These are phyloP conservation scores for Auricularia heimuer DNA, from an alignment of 768 basidiomycete genomes.

Conservation along the genomic window DNA sequence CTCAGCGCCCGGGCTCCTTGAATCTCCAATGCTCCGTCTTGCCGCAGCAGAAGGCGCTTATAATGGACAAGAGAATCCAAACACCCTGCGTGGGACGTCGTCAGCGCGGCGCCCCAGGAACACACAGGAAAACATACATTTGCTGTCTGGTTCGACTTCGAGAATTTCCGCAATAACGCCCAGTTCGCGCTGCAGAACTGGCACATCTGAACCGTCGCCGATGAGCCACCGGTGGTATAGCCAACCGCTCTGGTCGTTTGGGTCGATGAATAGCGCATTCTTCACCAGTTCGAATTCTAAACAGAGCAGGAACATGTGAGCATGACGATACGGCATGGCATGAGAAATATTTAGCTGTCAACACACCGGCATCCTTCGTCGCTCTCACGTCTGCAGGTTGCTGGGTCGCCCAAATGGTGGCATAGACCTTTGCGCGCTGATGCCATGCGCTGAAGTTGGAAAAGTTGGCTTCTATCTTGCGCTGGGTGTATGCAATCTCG, in stretches of 20 bases:
- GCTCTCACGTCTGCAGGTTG: slow-evolving; percentile 14
- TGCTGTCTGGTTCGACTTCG: slow-evolving; percentile 84
- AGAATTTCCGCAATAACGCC: slow-evolving; percentile 70
- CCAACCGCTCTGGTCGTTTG: slow-evolving; percentile 95
- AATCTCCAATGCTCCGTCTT: slow-evolving; percentile 30
- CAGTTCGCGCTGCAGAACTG: slow-evolving; percentile 65
- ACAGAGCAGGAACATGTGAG: not conserved
- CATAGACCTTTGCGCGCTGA: slow-evolving; percentile 77
- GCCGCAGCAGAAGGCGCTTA: slow-evolving; percentile 53
- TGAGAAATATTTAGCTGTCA: not conserved
- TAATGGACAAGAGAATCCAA: slow-evolving; percentile 88
- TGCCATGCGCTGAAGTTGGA: slow-evolving; percentile 99
- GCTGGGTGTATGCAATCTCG: slow-evolving; percentile 80
- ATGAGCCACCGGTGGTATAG: slow-evolving; percentile 98
- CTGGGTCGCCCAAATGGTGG: slow-evolving; percentile 44
- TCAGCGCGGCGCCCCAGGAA: slow-evolving; percentile 3
- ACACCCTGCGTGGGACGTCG: slow-evolving; percentile 56
- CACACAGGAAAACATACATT: slow-evolving; percentile 46
- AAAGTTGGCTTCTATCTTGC: slow-evolving; percentile 88
- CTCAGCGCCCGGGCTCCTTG: slow-evolving; percentile 18
- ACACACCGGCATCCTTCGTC: slow-evolving; percentile 58
- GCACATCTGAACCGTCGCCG: slow-evolving; percentile 52
- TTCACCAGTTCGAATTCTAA: slow-evolving; percentile 87
- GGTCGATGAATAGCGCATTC: slow-evolving; percentile 95
- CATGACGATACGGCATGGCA: not conserved